Percentiles rank a stretch among this genome's conserved stretches.
These are phyloP conservation scores for Stephania yunnanensis DNA, from an alignment of 164 flowering plant species.

Conservation along the genomic window DNA sequence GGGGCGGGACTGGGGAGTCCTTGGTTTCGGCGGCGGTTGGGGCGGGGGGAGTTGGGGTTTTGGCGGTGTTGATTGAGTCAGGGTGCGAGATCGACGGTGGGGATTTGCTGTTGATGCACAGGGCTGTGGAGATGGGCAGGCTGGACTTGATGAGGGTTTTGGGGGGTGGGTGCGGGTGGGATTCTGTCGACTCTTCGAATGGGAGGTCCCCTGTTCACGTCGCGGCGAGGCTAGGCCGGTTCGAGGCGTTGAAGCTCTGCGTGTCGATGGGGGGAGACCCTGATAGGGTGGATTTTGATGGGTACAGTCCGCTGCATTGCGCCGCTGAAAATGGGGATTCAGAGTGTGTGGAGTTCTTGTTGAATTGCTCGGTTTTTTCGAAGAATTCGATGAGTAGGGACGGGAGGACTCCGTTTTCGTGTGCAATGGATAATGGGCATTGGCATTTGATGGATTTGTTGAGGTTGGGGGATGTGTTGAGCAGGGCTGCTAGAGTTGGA, in stretches of 20 bases:
- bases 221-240: slow-evolving; percentile 43
- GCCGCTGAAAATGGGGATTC: slow-evolving; percentile 48
- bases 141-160: slow-evolving; percentile 21
- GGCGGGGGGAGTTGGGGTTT: slow-evolving; percentile 30
- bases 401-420: slow-evolving; percentile 47
- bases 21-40: slow-evolving; percentile 32
- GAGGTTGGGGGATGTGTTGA: slow-evolving; percentile 43
- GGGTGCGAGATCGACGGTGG: not conserved
- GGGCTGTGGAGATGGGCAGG: slow-evolving; percentile 35
- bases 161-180: slow-evolving; percentile 26
- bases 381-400: slow-evolving; percentile 43
- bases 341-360: slow-evolving; percentile 35
- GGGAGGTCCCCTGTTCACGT: slow-evolving; percentile 54
- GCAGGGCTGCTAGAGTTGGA: slow-evolving; percentile 43
- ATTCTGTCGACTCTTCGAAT: slow-evolving; percentile 28
- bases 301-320: slow-evolving; percentile 63
- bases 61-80: slow-evolving; percentile 32
- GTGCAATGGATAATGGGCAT: slow-evolving; percentile 49
- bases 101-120: not conserved
- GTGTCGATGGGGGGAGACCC: slow-evolving; percentile 38
- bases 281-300: slow-evolving; percentile 30
- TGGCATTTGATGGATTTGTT: slow-evolving; percentile 33
- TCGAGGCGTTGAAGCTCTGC: slow-evolving; percentile 36
- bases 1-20: slow-evolving; percentile 20
- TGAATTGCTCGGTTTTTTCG: slow-evolving; percentile 25